Conservation (phyloP, 805 yeast species). For the Barnettozyma botsteinii region DNA sequence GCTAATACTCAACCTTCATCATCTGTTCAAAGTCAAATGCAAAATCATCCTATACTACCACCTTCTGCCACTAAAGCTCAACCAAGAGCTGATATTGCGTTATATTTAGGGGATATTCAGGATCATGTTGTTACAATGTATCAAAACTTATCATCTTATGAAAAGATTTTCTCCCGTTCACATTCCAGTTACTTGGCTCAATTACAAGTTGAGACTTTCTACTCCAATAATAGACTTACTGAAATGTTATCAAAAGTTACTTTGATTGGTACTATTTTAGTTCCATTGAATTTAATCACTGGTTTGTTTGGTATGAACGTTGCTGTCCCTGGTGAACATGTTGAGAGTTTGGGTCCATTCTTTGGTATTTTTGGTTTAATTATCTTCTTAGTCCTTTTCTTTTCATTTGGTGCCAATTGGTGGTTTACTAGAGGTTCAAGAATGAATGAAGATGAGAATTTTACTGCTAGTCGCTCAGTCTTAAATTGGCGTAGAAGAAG, state of each 20-base stretch:
- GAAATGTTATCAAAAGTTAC: slow-evolving; percentile 87
- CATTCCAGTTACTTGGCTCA: slow-evolving; percentile 93
- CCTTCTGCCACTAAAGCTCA: slow-evolving; percentile 31
- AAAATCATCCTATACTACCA: background rate
- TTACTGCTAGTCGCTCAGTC: slow-evolving; percentile 27
- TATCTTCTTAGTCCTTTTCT: slow-evolving; percentile 33
- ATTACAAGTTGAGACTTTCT: slow-evolving; percentile 85
- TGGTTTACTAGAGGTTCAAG: slow-evolving; percentile 34
- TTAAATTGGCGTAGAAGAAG: slow-evolving; percentile 21
- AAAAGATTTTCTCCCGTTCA: slow-evolving; percentile 86
- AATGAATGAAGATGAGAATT: slow-evolving; percentile 21
- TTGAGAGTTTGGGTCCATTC: slow-evolving; percentile 50
- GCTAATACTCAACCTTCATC: background rate
- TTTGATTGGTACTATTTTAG: slow-evolving; percentile 78
- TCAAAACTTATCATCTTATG: slow-evolving; percentile 84
- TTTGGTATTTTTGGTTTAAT: slow-evolving; percentile 59
- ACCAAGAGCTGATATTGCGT: slow-evolving; percentile 88
- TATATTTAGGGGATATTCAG: slow-evolving; percentile 95
- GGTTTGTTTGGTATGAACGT: slow-evolving; percentile 98
- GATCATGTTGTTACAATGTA: slow-evolving; percentile 96
- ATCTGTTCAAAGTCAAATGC: no score
- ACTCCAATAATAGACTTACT: slow-evolving; percentile 79
- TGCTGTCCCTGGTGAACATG: slow-evolving; percentile 65
- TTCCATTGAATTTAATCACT: slow-evolving; percentile 85
- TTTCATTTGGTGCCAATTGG: slow-evolving; percentile 36